Percentiles rank a stretch among this genome's conserved stretches.
Evolutionary conservation across 768 basidiomycete species (phyloP).

Genomic region (Hygrophoropsis aurantiaca): DNA sequence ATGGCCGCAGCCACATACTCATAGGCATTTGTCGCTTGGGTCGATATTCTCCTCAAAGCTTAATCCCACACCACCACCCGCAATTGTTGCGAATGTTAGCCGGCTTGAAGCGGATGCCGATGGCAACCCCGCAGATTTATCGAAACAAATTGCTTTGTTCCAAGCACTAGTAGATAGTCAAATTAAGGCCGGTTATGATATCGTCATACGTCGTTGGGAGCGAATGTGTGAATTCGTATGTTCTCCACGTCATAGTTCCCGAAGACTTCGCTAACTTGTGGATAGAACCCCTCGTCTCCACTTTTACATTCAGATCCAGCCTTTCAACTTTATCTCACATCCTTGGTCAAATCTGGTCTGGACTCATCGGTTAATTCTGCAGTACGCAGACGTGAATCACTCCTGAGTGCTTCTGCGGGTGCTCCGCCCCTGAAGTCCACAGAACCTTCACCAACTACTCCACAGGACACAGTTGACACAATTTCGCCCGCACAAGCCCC

Average conservation of each 20-base stretch:
- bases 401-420: conserved; percentile 44
- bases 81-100: conserved; percentile 68
- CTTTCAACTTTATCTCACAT: conserved; percentile 74
- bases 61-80: conserved; percentile 53
- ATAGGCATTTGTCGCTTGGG: conserved; percentile 25
- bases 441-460: neutral
- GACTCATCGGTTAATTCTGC: conserved; percentile 59
- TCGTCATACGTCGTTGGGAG: conserved; percentile 80
- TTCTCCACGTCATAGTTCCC: conserved; percentile 13
- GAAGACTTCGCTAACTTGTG: conserved; percentile 7
- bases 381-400: conserved; percentile 65
- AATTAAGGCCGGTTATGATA: conserved; percentile 66
- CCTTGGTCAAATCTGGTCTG: conserved; percentile 59
- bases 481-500: conserved; percentile 6
- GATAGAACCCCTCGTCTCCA: conserved; percentile 67
- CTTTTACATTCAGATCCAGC: conserved; percentile 68
- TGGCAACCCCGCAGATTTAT: conserved; percentile 64
- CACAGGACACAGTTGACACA: conserved; percentile 10
- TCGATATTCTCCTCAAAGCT: conserved; percentile 39
- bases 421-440: conserved; percentile 4
- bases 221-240: conserved; percentile 80
- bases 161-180: conserved; percentile 65
- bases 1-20: conserved; percentile 17
- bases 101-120: conserved; percentile 78
- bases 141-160: conserved; percentile 69